Evolutionary conservation across 2,329 filamentous ascomycete species (phyloP).

Genomic region (Botryotinia convoluta): DNA sequence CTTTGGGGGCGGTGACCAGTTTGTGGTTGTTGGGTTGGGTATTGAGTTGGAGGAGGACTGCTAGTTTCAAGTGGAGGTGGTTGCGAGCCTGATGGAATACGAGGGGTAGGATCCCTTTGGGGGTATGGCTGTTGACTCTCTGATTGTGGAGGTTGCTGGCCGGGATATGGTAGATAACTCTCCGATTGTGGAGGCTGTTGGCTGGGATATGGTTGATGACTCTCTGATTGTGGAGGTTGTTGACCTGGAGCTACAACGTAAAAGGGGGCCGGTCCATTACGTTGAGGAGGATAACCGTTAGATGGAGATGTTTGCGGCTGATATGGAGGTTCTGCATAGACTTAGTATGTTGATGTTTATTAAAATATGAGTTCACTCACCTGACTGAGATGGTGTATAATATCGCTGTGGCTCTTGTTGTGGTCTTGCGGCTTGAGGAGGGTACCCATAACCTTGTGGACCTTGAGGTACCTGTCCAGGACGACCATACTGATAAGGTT

Average conservation of each 20-base stretch:
- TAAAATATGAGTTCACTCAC: constrained; percentile 24
- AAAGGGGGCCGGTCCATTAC: constrained; percentile 57
- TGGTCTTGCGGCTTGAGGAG: constrained; percentile 38
- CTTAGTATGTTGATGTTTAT: background rate
- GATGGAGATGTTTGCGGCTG: constrained; percentile 50
- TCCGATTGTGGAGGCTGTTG: constrained; percentile 39
- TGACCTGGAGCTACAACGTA: constrained; percentile 53
- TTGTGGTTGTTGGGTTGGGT: constrained; percentile 46
- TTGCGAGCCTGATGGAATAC: constrained; percentile 46
- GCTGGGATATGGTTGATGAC: constrained; percentile 48
- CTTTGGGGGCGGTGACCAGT: constrained; percentile 59
- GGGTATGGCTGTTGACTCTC: constrained; percentile 48
- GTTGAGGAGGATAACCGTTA: constrained; percentile 56
- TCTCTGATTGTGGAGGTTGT: constrained; percentile 38
- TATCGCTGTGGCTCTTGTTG: constrained; percentile 65
- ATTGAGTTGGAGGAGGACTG: constrained; percentile 49
- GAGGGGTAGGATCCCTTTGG: constrained; percentile 51
- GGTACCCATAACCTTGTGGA: constrained; percentile 39
- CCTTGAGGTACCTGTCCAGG: constrained; percentile 32
- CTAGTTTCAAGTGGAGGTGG: constrained; percentile 52
- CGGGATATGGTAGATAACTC: constrained; percentile 48
- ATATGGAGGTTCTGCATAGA: constrained; percentile 42
- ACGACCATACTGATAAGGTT: constrained; percentile 71
- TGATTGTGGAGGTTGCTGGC: constrained; percentile 39
- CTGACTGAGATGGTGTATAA: constrained; percentile 59